Base-by-base conservation (phyloP, 169 alveolate species). In the Plasmodium gonderi region DNA sequence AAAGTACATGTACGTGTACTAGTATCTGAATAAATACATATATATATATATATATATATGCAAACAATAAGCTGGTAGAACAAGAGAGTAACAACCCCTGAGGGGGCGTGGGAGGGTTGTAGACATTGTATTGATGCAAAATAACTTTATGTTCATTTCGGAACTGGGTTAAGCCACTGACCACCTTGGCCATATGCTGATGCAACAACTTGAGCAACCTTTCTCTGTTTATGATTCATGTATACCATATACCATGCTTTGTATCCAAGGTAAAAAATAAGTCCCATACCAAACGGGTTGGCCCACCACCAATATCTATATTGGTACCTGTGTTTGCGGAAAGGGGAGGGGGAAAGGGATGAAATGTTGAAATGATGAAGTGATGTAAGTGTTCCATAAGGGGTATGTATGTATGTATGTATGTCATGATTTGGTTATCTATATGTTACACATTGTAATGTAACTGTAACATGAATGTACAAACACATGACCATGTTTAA, bases 111-210 rank as follows among this genome's bases (percentile, higher is more conserved):
- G 72, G n/a, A n/a, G n/a, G n/a, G n/a, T n/a, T 20, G 26, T 60
- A 8, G 26, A 23, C 72, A 36, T 60, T 36, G 26, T n/a, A 60
- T 60, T 6, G 72, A n/a, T 29, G 26, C 7, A 36, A 23, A 11
- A 69, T 36, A 9, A 4, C 51, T 0, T n/a, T 33, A 31, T 45
- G 51, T 36, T 95, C 78, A 97, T 89, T 95, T 95, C 31, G 98
- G 98, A 29, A 97, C 98, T 9, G 98, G 98, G 90, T 97, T 95
- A 20, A 97, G 97, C 98, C 98, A 97, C 95, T 97, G 98, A 17
- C 98, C 98, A 44, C 98, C 98, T 75, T 97, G 98, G 67, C 98
- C 98, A 91, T 97, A 97, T 12, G 98, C 98, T 6, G 96, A 96
- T 5, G 98, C 98, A 74, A 97, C 98, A 11, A 97, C 83, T 94